Percentiles rank a stretch among this genome's conserved stretches.
Conservation (phyloP, 2,329 filamentous ascomycete species). For the Zopfia rhizophila region DNA sequence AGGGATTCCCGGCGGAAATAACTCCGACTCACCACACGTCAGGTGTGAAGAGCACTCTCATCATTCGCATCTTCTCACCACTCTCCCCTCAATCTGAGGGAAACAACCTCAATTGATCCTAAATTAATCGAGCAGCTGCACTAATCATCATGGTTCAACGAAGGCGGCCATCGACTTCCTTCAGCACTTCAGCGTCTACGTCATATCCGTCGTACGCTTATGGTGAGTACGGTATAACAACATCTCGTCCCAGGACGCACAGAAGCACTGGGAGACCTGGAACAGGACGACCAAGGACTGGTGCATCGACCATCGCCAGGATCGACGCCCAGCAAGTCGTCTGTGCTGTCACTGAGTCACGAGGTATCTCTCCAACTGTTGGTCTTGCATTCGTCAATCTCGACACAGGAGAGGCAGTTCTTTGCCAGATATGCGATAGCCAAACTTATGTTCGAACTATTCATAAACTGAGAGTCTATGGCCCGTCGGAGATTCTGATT, state of each 20-base stretch:
- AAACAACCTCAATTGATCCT: conserved; percentile 23
- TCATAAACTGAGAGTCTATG: conserved; percentile 84
- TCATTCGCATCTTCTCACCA: too few species aligned
- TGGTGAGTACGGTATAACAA: conserved; percentile 48
- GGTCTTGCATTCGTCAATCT: conserved; percentile 90
- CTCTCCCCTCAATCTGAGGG: conserved; percentile 6
- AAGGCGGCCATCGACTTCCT: conserved; percentile 38
- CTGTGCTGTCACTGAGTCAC: conserved; percentile 88
- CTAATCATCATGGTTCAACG: conserved; percentile 40
- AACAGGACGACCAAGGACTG: conserved; percentile 63
- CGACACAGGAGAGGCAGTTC: conserved; percentile 81
- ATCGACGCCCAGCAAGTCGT: conserved; percentile 75
- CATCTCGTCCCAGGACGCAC: conserved; percentile 45
- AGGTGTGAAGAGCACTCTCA: too few species aligned
- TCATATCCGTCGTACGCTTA: conserved; percentile 48
- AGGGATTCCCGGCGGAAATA: not conserved
- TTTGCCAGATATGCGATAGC: conserved; percentile 92
- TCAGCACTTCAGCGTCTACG: conserved; percentile 42
- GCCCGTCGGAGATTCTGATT: conserved; percentile 82
- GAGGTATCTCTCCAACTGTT: conserved; percentile 85
- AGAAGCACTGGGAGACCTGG: conserved; percentile 50
- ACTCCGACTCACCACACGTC: too few species aligned
- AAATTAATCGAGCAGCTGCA: conserved; percentile 29
- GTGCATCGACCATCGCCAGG: conserved; percentile 67
- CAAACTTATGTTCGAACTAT: conserved; percentile 90